Evolutionary conservation across 495 filamentous ascomycete species (phyloP), one percentile per base, ranked within the genome.

Genomic region (Beverwykella pulmonaria): DNA sequence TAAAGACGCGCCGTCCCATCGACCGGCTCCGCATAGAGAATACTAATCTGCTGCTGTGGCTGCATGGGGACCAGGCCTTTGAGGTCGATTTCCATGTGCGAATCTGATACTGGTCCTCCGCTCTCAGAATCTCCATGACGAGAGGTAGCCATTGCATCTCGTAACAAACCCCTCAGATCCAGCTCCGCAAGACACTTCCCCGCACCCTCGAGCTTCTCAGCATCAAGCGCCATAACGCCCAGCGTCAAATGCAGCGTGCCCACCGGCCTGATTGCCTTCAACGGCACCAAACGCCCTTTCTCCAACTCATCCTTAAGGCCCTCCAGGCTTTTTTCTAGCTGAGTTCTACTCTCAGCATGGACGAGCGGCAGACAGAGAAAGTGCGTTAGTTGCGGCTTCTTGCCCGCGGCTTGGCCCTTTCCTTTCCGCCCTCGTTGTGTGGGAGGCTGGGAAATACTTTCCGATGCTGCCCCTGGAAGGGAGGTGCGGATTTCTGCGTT

Each of bases 331-430:
- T 72, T 67, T 30, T 87, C 78, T 2, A 96, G 82, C 65, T 92
- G 86, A 0, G 82, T 81, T 15, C 86, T 79, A 0, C 90, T 91
- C 17, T 73, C 34, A 0, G 77, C 26, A 27, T 84, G 92, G 61
- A 89, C 80, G 64, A 96, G 86, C 10, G 93, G 92, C 54, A 97
- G 76, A 76, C 90, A 93, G 39, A 97, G 85, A 74, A 96, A 96
- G 75, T 97, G 93, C 0, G 93, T 97, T n/a, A 90, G 82, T 19
- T 77, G 79, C 19, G 81, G 79, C 39, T 74, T 78, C 41, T 73
- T 36, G 32, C 17, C 34, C 30, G 20, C 39, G 36, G 52, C 7
- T 34, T 61, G 19, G 14, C 56, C 27, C 29, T 36, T 63, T 53
- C 53, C 46, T 4, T 23, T 53, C 48, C 30, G 2, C 19, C 1